phyloP scores from a whole-genome alignment of 495 filamentous ascomycete genomes.

The Arthonia radiata region DNA sequence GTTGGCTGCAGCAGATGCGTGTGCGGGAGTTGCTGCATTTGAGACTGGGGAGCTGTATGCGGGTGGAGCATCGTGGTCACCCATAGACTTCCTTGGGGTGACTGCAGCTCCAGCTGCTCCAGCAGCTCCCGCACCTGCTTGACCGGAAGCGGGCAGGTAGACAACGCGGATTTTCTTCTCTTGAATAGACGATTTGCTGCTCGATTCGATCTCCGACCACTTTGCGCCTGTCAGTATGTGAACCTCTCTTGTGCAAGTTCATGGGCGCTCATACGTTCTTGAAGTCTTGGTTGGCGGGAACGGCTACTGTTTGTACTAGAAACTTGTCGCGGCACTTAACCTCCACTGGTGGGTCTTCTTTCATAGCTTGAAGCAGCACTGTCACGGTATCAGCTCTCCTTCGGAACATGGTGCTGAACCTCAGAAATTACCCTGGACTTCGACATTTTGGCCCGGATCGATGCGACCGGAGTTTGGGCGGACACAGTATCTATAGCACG shows the following conservation, averaged over 20 bases:
- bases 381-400: slow-evolving; percentile 4
- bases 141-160: slow-evolving; percentile 37
- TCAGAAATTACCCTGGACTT: slow-evolving; percentile 57
- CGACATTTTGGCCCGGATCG: slow-evolving; percentile 63
- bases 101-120: slow-evolving; percentile 8
- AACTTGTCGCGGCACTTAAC: slow-evolving; percentile 94
- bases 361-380: slow-evolving; percentile 96
- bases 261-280: slow-evolving; percentile 44
- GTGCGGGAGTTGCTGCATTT: too few relatives aligned
- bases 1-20: slow-evolving; percentile 21
- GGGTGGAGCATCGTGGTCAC: slow-evolving; percentile 20
- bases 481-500: slow-evolving; percentile 60
- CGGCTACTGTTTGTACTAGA: slow-evolving; percentile 76
- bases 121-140: slow-evolving; percentile 9
- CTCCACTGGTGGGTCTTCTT: slow-evolving; percentile 66
- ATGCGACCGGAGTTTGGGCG: slow-evolving; percentile 92
- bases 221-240: too few relatives aligned
- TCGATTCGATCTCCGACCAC: slow-evolving; percentile 56
- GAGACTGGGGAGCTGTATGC: slow-evolving; percentile 32
- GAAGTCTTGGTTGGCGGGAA: slow-evolving; percentile 64
- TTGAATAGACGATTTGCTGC: slow-evolving; percentile 49
- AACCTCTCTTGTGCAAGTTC: too few relatives aligned
- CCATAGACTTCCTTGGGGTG: slow-evolving; percentile 6
- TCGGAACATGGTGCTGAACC: slow-evolving; percentile 1
- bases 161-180: slow-evolving; percentile 93